phyloP scores from a whole-genome alignment of 2,329 filamentous ascomycete species.

The Penicillium sp. region DNA sequence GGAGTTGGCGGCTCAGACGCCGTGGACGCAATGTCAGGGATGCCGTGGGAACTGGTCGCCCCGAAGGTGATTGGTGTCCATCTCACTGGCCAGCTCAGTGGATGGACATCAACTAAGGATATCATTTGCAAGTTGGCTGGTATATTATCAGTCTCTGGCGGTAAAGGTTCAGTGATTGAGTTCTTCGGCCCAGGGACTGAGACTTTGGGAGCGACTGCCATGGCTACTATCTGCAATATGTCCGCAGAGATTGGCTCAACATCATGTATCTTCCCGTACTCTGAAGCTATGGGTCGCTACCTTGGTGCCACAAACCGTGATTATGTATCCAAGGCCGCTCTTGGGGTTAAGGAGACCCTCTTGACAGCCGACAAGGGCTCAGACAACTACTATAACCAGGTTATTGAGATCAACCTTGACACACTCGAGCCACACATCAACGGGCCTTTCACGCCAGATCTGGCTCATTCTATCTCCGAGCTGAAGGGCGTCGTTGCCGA shows the following conservation, averaged over 20 bases:
- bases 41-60: slow-evolving; percentile 95
- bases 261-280: slow-evolving; percentile 92
- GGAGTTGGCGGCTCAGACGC: slow-evolving; percentile 96
- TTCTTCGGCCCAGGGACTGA: slow-evolving; percentile 66
- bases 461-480: slow-evolving; percentile 93
- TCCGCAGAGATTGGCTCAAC: slow-evolving; percentile 66
- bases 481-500: slow-evolving; percentile 86
- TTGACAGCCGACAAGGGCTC: slow-evolving; percentile 81
- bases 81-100: slow-evolving; percentile 56
- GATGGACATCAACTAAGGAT: slow-evolving; percentile 91
- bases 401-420: slow-evolving; percentile 89
- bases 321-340: slow-evolving; percentile 68
- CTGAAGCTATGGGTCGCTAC: slow-evolving; percentile 94
- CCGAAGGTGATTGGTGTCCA: slow-evolving; percentile 55
- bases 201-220: slow-evolving; percentile 73
- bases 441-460: slow-evolving; percentile 93
- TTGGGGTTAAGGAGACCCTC: slow-evolving; percentile 46
- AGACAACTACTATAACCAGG: slow-evolving; percentile 74
- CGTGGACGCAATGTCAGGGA: slow-evolving; percentile 92
- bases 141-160: slow-evolving; percentile 92
- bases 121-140: slow-evolving; percentile 95
- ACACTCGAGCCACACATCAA: slow-evolving; percentile 96
- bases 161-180: slow-evolving; percentile 74
- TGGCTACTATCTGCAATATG: slow-evolving; percentile 75
- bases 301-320: slow-evolving; percentile 81